Base-by-base conservation (phyloP, 768 basidiomycete genomes). In the Sarcodon aspratus region DNA sequence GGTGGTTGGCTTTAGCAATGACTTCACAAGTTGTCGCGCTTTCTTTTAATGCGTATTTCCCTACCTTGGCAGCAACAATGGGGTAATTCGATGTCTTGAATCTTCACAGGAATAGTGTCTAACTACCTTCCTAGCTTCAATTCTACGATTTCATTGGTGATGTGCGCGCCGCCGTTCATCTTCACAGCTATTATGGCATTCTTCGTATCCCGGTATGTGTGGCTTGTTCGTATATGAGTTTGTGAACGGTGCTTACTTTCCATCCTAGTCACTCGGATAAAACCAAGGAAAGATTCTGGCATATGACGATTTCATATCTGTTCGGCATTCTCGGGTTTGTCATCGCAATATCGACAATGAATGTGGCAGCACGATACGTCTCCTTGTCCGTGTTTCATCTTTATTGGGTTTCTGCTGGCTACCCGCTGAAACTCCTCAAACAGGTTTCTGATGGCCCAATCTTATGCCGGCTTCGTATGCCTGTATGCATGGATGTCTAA, bases 31-130 rank as follows among this genome's bases (percentile, higher is more conserved):
- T 78, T 34, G 63, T 83, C 36, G 76, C 82, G 8, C 57, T 88
- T 27, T 80, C 79, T 5, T 90, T 90, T 70, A 83, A 85, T 59
- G 80, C 79, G 8, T 88, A 79, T 63, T 90, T 90, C 66, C 86
- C 84, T 6, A 85, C 88, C 0, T 64, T 92, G 48, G 76, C 75
- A 31, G 76, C 73, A 13, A 92, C 88, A 9, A 68, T 93, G 63
- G 82, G 82, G 15, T 85, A 71, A 27, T 27, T 27, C 5, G 21
- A 27, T 27, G 5, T 27, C 21, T 27, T 27, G 21, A 27, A 27
- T 27, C 21, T 27, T 27, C 5, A 5, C 21, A 27, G 21, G 21
- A 27, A 27, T 27, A 27, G 21, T 3, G 21, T 27, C 21, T 27
- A 27, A 27, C 21, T 27, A 27, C 21, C 21, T 27, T 27, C 21